Base-by-base conservation (phyloP, 2,329 filamentous ascomycete genomes). In the Verticillium tricorpus region DNA sequence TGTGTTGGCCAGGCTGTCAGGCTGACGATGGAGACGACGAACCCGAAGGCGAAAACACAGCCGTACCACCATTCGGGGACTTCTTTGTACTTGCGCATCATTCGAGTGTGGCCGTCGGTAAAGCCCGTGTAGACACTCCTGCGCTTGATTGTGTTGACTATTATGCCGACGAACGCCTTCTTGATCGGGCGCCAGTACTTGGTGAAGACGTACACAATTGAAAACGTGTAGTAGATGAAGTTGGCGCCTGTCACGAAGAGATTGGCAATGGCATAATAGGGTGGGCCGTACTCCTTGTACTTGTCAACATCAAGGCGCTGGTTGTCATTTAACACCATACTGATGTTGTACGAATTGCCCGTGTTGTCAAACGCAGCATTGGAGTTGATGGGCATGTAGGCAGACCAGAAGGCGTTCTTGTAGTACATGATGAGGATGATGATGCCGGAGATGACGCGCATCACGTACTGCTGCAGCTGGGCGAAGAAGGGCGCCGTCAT, bases 41-140 rank as follows among this genome's bases (percentile, higher is more conserved):
- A 69, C 59, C 73, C 70, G 52, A 39, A 63, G 22, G 71, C 62
- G 4, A 79, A 70, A 52, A 80, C 77, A 37, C 74, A 35, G 6
- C 80, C 65, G 66, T 79, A 80, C 80, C 78, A 82, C 79, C 79
- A 82, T 61, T 81, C 79, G 0, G 80, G 80, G 0, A 82, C 78
- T 56, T 82, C 80, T 0, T 71, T 69, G 63, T 81, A 82, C 2
- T 69, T 71, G 5, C 71, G 66, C 79, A 82, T 81, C 1, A 79
- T 68, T 0, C 76, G 69, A 2, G 69, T 78, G 45, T 81, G 77
- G 0, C 78, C 67, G 63, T 82, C 78, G 59, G 75, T 76, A 15
- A 77, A 74, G 2, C 72, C 74, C 5, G 75, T 76, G 61, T 79
- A 79, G 55, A 57, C 34, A 17, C 55, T 57, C 32, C 55, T 22